These are phyloP conservation scores for Hirsutella thompsonii DNA, from an alignment of 2,329 filamentous ascomycete genomes.

Conservation along the genomic window DNA sequence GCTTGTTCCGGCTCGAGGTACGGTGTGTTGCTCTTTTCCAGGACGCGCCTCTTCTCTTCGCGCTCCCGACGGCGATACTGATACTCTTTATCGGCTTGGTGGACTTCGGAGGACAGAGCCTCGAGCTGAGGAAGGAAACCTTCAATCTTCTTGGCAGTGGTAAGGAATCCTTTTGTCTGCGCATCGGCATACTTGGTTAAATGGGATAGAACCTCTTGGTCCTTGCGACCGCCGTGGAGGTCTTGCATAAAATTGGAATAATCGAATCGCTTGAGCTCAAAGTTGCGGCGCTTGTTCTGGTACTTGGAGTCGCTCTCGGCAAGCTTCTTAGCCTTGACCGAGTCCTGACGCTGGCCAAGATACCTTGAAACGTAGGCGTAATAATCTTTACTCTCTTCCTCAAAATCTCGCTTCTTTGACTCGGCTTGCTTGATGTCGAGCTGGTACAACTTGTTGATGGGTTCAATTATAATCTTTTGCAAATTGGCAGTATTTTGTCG, in stretches of 20 bases:
- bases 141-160: conserved; percentile 78
- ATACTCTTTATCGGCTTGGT: conserved; percentile 89
- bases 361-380: conserved; percentile 93
- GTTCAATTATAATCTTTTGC: conserved; percentile 90
- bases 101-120: conserved; percentile 78
- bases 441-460: conserved; percentile 80
- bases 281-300: conserved; percentile 82
- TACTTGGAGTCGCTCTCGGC: conserved; percentile 94
- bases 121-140: conserved; percentile 79
- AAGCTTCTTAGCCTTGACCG: conserved; percentile 93
- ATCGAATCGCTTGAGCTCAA: conserved; percentile 95
- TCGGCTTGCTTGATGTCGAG: conserved; percentile 97
- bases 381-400: conserved; percentile 97
- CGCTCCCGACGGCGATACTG: conserved; percentile 90
- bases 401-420: conserved; percentile 92
- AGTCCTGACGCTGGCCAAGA: conserved; percentile 91
- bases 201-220: conserved; percentile 91
- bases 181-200: conserved; percentile 88
- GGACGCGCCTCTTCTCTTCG: conserved; percentile 79
- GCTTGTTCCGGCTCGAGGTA: conserved; percentile 58
- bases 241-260: conserved; percentile 99
- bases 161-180: conserved; percentile 72
- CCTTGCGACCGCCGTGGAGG: conserved; percentile 95
- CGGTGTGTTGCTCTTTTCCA: conserved; percentile 75
- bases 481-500: conserved; percentile 71